phyloP scores from a whole-genome alignment of 805 yeast genomes.

The Suhomyces faveliae region DNA sequence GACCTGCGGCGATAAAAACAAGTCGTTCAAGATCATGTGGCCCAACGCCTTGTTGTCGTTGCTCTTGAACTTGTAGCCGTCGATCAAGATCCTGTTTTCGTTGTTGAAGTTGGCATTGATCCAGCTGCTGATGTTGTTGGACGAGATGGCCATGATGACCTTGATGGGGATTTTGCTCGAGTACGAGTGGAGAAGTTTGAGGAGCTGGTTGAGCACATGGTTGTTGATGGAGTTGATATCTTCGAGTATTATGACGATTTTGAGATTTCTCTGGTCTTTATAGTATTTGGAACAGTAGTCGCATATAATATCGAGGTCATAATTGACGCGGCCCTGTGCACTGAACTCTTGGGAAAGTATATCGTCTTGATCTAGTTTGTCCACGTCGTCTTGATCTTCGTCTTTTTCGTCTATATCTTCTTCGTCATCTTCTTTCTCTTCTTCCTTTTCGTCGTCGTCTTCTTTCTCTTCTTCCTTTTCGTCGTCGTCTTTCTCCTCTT shows the following conservation, averaged over 20 bases:
- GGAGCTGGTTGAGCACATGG: slow-evolving; percentile 35
- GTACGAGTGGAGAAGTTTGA: slow-evolving; percentile 31
- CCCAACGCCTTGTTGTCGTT: slow-evolving; percentile 35
- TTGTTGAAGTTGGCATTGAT: slow-evolving; percentile 31
- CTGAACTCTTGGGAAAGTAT: slow-evolving; percentile 4
- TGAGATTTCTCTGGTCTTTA: slow-evolving; percentile 5
- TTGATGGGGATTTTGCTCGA: slow-evolving; percentile 27
- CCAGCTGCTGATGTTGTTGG: slow-evolving; percentile 38
- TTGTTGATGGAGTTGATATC: slow-evolving; percentile 36
- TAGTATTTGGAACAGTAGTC: slow-evolving; percentile 25
- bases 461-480: slow-evolving; percentile 10
- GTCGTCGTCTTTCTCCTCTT: neutral
- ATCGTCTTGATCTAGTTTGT: slow-evolving; percentile 8
- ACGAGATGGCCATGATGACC: slow-evolving; percentile 36
- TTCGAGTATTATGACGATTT: slow-evolving; percentile 32
- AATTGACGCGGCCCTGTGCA: slow-evolving; percentile 24
- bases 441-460: slow-evolving; percentile 6
- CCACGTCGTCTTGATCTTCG: slow-evolving; percentile 8
- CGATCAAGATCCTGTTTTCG: slow-evolving; percentile 25
- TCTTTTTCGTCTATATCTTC: slow-evolving; percentile 5
- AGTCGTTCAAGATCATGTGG: slow-evolving; percentile 30
- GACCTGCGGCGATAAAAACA: slow-evolving; percentile 25
- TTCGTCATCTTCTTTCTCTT: slow-evolving; percentile 10
- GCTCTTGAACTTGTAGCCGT: slow-evolving; percentile 32
- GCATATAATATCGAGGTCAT: slow-evolving; percentile 36